Base-by-base conservation (phyloP, 1,284 basidiomycete genomes). In the Uromyces viciae-fabae region DNA sequence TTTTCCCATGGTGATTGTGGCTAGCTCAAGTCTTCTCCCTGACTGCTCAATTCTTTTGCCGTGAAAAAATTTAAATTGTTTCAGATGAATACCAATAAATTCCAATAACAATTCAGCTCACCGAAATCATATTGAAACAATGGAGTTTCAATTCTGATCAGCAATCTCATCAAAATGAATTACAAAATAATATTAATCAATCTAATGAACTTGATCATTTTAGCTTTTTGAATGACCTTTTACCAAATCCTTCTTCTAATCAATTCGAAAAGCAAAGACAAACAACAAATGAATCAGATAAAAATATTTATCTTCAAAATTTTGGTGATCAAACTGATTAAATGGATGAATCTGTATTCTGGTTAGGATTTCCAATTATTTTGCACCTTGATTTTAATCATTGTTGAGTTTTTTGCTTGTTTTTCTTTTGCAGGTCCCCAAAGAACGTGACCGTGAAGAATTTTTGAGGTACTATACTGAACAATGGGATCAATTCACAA, bases 401-500 rank as follows among this genome's bases (percentile, higher is more conserved):
- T n/a, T n/a, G n/a, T n/a, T n/a, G n/a, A n/a, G n/a, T n/a, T n/a
- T n/a, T n/a, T n/a, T n/a, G n/a, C n/a, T n/a, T n/a, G n/a, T n/a
- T n/a, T n/a, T n/a, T n/a, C n/a, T n/a, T n/a, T n/a, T n/a, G n/a
- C n/a, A 95, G 92, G 89, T 90, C 86, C 92, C 94, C 14, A 92
- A 94, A 82, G 87, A 88, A 68, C 88, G 97, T 31, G 90, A 92
- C 82, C 95, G 97, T 85, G 91, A 95, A 83, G 92, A 92, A 25
- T 89, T 99, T 56, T 88, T 99, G 81, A 91, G 91, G 83, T 98
- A 93, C 87, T 99, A 99, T 85, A 94, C 94, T 3, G 86, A 88
- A 78, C 93, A 98, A 86, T 99, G 97, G 96, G 93, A 95, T 85
- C 90, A 94, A 58, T 99, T 98, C 87, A 99, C 96, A 0, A 94